phyloP scores from a whole-genome alignment of 371 early-diverging fungal species.

The Nematocida ironsii region DNA sequence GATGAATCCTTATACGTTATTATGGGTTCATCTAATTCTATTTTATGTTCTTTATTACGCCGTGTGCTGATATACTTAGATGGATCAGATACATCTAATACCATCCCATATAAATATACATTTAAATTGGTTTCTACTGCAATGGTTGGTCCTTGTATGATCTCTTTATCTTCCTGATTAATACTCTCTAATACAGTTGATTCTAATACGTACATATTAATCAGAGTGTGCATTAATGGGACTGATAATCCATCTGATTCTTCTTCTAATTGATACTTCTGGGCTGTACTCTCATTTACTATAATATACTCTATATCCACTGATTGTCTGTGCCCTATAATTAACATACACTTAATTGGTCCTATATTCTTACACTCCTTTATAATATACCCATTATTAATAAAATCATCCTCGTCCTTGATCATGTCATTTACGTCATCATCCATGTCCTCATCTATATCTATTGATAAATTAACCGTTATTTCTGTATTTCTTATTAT shows the following conservation, averaged over 20 bases:
- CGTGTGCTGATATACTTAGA: background rate
- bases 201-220: slow-evolving; percentile 10
- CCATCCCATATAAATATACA: slow-evolving; percentile 10
- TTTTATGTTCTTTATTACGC: background rate
- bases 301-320: slow-evolving; percentile 27
- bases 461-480: background rate
- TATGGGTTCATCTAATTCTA: background rate
- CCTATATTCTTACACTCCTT: background rate
- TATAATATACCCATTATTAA: background rate
- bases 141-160: slow-evolving; percentile 41
- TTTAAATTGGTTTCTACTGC: slow-evolving; percentile 10
- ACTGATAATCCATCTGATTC: slow-evolving; percentile 32
- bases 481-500: background rate
- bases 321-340: slow-evolving; percentile 22
- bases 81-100: slow-evolving; percentile 3
- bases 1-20: background rate
- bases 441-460: slow-evolving; percentile 9
- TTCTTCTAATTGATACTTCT: slow-evolving; percentile 24
- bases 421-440: background rate
- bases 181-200: slow-evolving; percentile 12
- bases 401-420: background rate
- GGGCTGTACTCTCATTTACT: background rate
- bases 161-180: slow-evolving; percentile 40
- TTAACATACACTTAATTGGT: slow-evolving; percentile 7
- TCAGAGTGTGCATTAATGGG: background rate